These are phyloP conservation scores for Rhodotorula taiwanensis DNA, from an alignment of 768 basidiomycete species.

Conservation along the genomic window DNA sequence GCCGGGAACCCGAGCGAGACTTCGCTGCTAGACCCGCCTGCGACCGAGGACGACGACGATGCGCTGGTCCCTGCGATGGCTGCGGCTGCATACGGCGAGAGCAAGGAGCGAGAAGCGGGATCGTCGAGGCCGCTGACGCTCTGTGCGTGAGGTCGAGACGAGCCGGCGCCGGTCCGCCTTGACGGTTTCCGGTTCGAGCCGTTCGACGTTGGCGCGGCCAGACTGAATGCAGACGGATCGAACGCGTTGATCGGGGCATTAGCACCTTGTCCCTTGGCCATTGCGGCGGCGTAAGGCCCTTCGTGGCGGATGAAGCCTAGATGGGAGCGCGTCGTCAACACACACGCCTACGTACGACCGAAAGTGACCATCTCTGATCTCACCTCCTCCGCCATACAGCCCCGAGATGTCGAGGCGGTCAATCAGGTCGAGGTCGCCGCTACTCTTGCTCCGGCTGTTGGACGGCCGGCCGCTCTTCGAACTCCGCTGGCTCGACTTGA, in stretches of 20 bases:
- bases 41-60: background rate
- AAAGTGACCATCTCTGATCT: no score
- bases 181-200: background rate
- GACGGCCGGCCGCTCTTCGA: no score
- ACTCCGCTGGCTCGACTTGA: background rate
- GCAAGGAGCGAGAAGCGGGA: no score
- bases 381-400: conserved; percentile 36
- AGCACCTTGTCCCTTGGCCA: conserved; percentile 22
- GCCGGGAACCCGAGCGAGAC: conserved; percentile 31
- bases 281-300: conserved; percentile 35
- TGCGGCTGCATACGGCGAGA: background rate
- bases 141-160: background rate
- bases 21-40: background rate
- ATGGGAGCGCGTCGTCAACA: no score
- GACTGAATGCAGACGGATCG: conserved; percentile 30
- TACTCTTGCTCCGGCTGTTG: conserved; percentile 14
- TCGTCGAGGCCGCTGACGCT: background rate
- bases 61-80: background rate
- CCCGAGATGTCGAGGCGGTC: conserved; percentile 38
- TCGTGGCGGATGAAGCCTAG: conserved; percentile 36
- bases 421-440: conserved; percentile 31
- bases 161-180: no score
- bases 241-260: conserved; percentile 34
- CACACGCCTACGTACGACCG: no score
- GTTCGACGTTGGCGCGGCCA: conserved; percentile 9